Conservation (phyloP, 164 flowering plant genomes). For the Umbilicus rupestris region DNA sequence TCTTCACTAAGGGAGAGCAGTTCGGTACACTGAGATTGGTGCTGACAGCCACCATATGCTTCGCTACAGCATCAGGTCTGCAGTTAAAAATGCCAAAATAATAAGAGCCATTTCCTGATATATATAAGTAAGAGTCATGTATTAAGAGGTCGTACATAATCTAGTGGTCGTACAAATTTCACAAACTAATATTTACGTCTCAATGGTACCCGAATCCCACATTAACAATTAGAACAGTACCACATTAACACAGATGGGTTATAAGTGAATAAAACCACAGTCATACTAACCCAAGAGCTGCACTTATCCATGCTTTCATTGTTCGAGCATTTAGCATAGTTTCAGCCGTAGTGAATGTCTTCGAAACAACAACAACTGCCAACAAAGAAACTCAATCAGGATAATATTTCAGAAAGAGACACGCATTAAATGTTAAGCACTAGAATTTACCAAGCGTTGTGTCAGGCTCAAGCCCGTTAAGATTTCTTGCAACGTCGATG, state of each 20-base stretch:
- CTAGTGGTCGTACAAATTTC: background rate
- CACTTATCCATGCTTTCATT: conserved; percentile 82
- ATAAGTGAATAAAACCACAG: background rate
- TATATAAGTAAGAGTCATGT: background rate
- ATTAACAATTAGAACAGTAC: background rate
- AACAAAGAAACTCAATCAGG: conserved; percentile 10
- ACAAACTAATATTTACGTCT: background rate
- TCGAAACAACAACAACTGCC: conserved; percentile 95
- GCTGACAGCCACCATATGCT: conserved; percentile 99
- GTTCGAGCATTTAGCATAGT: conserved; percentile 98
- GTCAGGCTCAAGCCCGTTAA: conserved; percentile 80
- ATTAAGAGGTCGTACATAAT: background rate
- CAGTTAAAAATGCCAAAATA: conserved; percentile 1
- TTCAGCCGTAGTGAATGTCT: conserved; percentile 98
- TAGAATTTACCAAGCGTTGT: conserved; percentile 73
- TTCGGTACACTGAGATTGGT: conserved; percentile 68
- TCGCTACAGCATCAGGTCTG: conserved; percentile 91
- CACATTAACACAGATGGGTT: background rate
- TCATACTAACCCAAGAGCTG: conserved; percentile 72
- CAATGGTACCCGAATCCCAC: background rate
- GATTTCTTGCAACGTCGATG: conserved; percentile 74
- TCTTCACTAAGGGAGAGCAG: background rate
- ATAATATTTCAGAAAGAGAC: background rate
- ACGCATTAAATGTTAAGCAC: background rate
- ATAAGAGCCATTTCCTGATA: background rate